phyloP scores from a whole-genome alignment of 2,329 filamentous ascomycete species.

The Colletotrichum viniferum region DNA sequence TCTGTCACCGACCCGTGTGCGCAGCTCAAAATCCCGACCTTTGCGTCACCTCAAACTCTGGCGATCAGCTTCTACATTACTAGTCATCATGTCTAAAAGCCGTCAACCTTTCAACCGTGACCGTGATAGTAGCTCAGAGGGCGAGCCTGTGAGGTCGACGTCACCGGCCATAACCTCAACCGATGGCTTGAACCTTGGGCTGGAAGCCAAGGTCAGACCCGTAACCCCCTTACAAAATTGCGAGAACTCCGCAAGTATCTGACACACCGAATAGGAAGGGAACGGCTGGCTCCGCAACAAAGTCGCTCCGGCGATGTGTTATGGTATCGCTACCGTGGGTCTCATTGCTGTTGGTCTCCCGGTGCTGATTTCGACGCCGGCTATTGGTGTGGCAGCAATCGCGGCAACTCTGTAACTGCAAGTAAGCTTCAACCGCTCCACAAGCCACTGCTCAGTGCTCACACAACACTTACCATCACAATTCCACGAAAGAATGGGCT shows the following conservation, averaged over 20 bases:
- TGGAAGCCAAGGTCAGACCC: background rate
- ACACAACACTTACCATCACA: background rate
- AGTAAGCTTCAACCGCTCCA: background rate
- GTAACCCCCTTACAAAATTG: background rate
- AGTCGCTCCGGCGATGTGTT: background rate
- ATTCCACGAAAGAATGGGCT: background rate
- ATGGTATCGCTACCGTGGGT: background rate
- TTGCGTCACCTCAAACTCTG: accelerated
- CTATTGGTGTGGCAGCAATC: background rate
- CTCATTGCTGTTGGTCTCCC: background rate
- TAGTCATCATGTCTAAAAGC: background rate
- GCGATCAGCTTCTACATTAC: accelerated
- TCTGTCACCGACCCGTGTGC: background rate
- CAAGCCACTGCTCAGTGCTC: background rate
- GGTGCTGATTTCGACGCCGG: background rate
- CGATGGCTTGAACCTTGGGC: background rate
- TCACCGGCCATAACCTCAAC: accelerated
- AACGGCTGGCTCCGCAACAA: background rate
- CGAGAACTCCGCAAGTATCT: background rate
- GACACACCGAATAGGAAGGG: background rate
- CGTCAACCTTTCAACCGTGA: background rate
- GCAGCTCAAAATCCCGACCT: background rate
- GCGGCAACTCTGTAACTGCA: background rate
- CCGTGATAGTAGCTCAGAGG: accelerated
- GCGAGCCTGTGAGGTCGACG: background rate